Evolutionary conservation across 1,284 basidiomycete species (phyloP).

Genomic region (Blastosporella zonata): DNA sequence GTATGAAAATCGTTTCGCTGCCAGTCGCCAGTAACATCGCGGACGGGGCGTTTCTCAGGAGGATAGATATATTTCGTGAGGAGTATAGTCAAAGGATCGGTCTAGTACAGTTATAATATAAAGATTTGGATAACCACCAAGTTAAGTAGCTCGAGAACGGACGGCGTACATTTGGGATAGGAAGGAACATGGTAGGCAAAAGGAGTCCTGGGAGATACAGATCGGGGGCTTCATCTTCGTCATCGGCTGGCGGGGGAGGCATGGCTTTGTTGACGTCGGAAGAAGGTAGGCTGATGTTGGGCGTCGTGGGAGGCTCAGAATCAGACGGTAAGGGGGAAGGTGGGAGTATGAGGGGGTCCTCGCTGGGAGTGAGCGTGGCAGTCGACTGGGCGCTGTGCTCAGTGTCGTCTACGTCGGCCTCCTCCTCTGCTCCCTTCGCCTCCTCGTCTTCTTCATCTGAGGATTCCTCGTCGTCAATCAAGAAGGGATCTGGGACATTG

Average conservation of each 20-base stretch:
- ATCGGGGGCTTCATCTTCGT: constrained; percentile 51
- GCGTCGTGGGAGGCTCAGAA: constrained; percentile 17
- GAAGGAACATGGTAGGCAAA: constrained; percentile 73
- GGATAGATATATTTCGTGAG: constrained; percentile 78
- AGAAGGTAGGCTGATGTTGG: constrained; percentile 23
- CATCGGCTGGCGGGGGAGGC: constrained; percentile 41
- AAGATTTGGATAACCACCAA: constrained; percentile 57
- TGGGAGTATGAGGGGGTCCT: constrained; percentile 33
- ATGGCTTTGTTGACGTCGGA: constrained; percentile 42
- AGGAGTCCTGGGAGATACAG: constrained; percentile 60
- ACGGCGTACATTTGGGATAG: constrained; percentile 79
- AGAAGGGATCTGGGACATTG: constrained; percentile 56
- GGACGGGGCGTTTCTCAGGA: constrained; percentile 64
- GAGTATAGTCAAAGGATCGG: constrained; percentile 74
- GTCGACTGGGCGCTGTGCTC: constrained; percentile 29
- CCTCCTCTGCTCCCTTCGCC: constrained; percentile 26
- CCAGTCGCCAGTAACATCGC: constrained; percentile 74
- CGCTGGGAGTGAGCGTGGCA: constrained; percentile 32
- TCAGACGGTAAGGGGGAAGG: constrained; percentile 12
- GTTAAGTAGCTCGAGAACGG: constrained; percentile 45
- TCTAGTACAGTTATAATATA: constrained; percentile 54
- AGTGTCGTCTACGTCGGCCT: constrained; percentile 16
- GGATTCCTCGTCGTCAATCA: constrained; percentile 46
- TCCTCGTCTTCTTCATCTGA: constrained; percentile 29
- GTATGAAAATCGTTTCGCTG: constrained; percentile 66